Evolutionary conservation across 2,329 filamentous ascomycete genomes (phyloP).

Genomic region (Fusarium sp.): DNA sequence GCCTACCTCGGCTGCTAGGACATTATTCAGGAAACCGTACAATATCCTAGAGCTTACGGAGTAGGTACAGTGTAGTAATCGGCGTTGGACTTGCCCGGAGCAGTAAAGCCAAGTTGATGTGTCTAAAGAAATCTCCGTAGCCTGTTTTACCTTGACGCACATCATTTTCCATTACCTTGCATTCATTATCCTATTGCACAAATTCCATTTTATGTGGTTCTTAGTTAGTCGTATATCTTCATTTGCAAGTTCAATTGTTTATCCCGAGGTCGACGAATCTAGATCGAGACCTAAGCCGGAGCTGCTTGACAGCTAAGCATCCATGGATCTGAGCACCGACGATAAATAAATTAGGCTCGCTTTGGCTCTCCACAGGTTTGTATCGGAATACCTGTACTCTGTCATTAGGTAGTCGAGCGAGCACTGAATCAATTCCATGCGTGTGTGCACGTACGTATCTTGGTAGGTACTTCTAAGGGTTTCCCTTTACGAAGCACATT

Average conservation of each 20-base stretch:
- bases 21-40: too few species aligned
- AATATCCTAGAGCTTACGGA: too few species aligned
- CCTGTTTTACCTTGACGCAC: conserved; percentile 13
- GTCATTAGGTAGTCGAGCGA: too few species aligned
- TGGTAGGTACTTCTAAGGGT: conserved; percentile 1
- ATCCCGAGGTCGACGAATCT: conserved; percentile 1
- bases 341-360: conserved; percentile 5
- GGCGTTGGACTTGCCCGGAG: conserved; percentile 15
- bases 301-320: conserved; percentile 1
- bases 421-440: too few species aligned
- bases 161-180: neutral
- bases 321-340: conserved; percentile 17
- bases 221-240: neutral
- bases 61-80: conserved; percentile 16
- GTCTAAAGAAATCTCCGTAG: conserved; percentile 36
- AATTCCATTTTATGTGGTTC: neutral
- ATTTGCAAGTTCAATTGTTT: neutral
- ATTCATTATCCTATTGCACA: neutral
- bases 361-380: conserved; percentile 25
- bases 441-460: neutral
- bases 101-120: conserved; percentile 7
- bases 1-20: too few species aligned
- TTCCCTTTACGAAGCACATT: conserved; percentile 24
- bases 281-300: conserved; percentile 8
- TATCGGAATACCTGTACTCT: neutral